A percentile compares a stretch with the other conserved stretches of the same genome.
Conservation (phyloP, 1,284 basidiomycete species). For the Irpex lacteus region DNA sequence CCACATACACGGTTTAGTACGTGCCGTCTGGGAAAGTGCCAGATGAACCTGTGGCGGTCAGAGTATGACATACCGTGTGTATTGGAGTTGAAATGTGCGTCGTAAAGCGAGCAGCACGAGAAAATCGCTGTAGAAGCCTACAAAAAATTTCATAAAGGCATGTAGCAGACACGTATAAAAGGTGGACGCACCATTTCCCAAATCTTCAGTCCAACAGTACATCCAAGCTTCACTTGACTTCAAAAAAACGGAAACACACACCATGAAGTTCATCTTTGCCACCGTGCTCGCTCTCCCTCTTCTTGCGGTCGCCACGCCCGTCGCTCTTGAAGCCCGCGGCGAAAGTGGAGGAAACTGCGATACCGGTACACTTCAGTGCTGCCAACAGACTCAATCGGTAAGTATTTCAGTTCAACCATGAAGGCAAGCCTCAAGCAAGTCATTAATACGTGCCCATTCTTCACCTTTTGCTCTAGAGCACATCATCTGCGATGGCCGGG, state of each 20-base stretch:
- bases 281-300: conserved; percentile 9
- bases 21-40: too few relatives aligned
- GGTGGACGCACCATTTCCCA: background rate
- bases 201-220: conserved; percentile 3
- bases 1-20: too few relatives aligned
- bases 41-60: too few relatives aligned
- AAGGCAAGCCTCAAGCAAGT: background rate
- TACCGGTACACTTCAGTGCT: conserved; percentile 6
- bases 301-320: conserved; percentile 10
- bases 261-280: conserved; percentile 8
- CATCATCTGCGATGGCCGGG: background rate
- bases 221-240: background rate
- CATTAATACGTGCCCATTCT: background rate
- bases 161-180: background rate
- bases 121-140: too few relatives aligned
- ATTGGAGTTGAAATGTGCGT: too few relatives aligned
- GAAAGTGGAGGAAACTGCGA: background rate
- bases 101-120: too few relatives aligned
- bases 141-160: too few relatives aligned
- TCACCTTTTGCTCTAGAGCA: background rate
- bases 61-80: too few relatives aligned
- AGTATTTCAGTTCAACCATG: background rate
- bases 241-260: background rate
- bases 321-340: background rate
- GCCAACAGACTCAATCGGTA: background rate